phyloP scores from a whole-genome alignment of 2,329 filamentous ascomycete species.

The Botryotinia calthae region DNA sequence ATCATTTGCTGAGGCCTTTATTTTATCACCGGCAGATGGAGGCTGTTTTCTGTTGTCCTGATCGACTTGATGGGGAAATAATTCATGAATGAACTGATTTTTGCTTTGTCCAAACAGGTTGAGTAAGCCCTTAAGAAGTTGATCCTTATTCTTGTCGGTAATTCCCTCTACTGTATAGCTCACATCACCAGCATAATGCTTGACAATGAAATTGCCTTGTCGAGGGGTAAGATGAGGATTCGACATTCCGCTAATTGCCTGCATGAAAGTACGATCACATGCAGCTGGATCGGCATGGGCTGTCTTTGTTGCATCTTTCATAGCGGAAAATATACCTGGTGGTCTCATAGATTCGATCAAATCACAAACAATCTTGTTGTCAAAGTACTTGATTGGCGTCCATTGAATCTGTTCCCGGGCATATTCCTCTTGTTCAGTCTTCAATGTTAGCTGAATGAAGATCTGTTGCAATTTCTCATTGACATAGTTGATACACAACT shows the following conservation, averaged over 20 bases:
- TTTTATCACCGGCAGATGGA: conserved; percentile 93
- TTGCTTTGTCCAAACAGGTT: conserved; percentile 80
- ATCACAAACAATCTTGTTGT: conserved; percentile 98
- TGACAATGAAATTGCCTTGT: conserved; percentile 96
- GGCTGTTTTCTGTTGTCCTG: conserved; percentile 93
- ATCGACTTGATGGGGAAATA: conserved; percentile 92
- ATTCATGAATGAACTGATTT: conserved; percentile 79
- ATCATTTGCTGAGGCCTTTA: conserved; percentile 90
- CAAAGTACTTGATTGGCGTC: conserved; percentile 99
- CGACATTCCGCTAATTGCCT: conserved; percentile 83
- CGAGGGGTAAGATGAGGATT: conserved; percentile 89
- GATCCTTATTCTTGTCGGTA: conserved; percentile 99
- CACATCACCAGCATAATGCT: conserved; percentile 98
- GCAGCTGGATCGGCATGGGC: conserved; percentile 92
- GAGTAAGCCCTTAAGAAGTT: conserved; percentile 88
- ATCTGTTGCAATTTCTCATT: conserved; percentile 99
- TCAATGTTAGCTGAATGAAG: conserved; percentile 95
- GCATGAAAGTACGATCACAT: conserved; percentile 94
- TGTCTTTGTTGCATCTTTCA: conserved; percentile 98
- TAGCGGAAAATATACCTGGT: conserved; percentile 86
- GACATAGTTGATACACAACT: conserved; percentile 99
- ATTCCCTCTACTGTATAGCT: conserved; percentile 93
- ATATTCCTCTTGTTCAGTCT: conserved; percentile 97
- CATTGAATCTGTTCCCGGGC: conserved; percentile 93
- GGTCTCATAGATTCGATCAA: conserved; percentile 90